phyloP scores from a whole-genome alignment of 352 stramenopile genomes.

The Phytopythium sindhum region DNA sequence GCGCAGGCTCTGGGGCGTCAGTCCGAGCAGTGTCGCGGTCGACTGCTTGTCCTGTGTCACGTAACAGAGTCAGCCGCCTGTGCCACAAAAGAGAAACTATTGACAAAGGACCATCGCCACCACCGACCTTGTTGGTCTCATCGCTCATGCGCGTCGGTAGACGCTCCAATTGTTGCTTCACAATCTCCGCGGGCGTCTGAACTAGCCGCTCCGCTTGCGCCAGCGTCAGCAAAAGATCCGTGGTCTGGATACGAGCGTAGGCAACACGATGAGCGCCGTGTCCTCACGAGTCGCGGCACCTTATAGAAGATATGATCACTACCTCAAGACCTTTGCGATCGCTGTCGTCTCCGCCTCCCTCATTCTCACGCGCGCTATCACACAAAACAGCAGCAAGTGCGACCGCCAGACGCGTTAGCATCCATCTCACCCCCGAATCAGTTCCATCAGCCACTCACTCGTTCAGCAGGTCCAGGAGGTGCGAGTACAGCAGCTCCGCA shows the following conservation, averaged over 20 bases:
- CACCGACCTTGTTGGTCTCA: neutral
- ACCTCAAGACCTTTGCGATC: neutral
- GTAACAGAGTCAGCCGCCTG: neutral
- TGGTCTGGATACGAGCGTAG: constrained; percentile 1
- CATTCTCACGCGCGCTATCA: neutral
- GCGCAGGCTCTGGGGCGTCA: constrained; percentile 19
- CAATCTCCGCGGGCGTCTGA: constrained; percentile 3
- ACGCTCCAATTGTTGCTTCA: constrained; percentile 1
- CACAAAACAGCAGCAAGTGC: neutral
- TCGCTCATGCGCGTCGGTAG: neutral
- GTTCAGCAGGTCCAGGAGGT: constrained; percentile 27
- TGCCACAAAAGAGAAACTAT: no score
- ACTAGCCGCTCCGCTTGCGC: constrained; percentile 30
- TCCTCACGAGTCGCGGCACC: neutral
- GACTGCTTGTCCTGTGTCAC: neutral
- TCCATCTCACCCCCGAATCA: neutral
- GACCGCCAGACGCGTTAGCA: neutral
- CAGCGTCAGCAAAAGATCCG: constrained; percentile 27
- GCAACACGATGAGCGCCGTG: no score
- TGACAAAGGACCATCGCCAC: neutral
- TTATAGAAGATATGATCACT: neutral
- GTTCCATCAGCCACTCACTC: constrained; percentile 6
- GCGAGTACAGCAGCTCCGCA: constrained; percentile 26
- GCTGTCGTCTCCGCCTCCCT: neutral
- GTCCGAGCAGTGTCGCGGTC: constrained; percentile 12